Evolutionary conservation across 129 eudicot genomes (phyloP).

Genomic region (Erigeron canadensis): DNA sequence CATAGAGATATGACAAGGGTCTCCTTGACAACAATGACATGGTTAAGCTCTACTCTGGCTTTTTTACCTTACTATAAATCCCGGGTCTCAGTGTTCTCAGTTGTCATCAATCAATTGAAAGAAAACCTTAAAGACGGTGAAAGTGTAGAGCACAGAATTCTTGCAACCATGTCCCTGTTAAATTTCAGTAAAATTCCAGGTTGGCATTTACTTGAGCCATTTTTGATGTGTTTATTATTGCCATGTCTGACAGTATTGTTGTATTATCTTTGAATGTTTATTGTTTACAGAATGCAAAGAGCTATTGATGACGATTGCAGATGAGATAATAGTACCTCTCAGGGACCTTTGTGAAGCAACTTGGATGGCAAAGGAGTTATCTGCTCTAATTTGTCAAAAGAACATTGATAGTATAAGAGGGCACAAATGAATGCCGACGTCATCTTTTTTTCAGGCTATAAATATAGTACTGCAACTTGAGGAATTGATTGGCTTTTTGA

Average conservation of each 20-base stretch:
- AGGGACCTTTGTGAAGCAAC: conserved; percentile 18
- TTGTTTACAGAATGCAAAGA: background rate
- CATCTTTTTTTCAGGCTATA: too few relatives aligned
- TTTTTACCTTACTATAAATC: background rate
- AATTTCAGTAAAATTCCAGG: conserved; percentile 13
- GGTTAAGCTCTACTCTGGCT: conserved; percentile 7
- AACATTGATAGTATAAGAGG: background rate
- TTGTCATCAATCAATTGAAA: conserved; percentile 13
- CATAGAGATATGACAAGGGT: background rate
- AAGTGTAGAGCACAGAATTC: conserved; percentile 10
- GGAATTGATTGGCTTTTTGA: too few relatives aligned
- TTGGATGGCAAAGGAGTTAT: conserved; percentile 8
- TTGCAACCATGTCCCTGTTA: conserved; percentile 10
- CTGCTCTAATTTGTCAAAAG: background rate
- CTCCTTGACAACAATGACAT: conserved; percentile 9
- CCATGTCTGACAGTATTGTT: background rate
- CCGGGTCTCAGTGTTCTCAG: background rate
- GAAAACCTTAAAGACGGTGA: conserved; percentile 12
- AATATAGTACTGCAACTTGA: too few relatives aligned
- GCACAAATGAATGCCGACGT: background rate
- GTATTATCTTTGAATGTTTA: background rate
- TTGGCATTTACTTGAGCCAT: background rate
- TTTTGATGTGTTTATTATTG: background rate
- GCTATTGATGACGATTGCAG: conserved; percentile 4
- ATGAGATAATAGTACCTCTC: background rate